Percentiles rank a stretch among this genome's conserved stretches.
Evolutionary conservation across 345 rosid genomes (phyloP).

Genomic region (Citrus unshiu): DNA sequence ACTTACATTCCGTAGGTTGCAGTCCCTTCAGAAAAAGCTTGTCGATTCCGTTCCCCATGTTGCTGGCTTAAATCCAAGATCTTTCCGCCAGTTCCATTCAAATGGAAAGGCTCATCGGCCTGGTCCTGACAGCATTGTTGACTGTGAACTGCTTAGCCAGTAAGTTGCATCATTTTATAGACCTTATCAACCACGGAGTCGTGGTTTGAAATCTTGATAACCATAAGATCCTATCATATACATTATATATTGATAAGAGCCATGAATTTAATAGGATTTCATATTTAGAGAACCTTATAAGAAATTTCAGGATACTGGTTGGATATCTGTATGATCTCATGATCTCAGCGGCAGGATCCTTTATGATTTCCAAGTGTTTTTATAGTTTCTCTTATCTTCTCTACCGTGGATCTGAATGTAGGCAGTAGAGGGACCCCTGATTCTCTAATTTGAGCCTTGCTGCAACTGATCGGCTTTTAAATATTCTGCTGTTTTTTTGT

Average conservation of each 20-base stretch:
- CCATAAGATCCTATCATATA: neutral
- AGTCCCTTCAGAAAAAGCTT: slow-evolving; percentile 85
- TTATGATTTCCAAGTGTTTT: neutral
- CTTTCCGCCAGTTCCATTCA: slow-evolving; percentile 84
- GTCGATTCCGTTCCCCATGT: slow-evolving; percentile 89
- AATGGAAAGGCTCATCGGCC: slow-evolving; percentile 85
- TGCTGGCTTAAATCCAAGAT: slow-evolving; percentile 89
- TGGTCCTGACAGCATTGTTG: slow-evolving; percentile 95
- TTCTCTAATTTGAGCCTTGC: neutral
- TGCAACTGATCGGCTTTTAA: neutral
- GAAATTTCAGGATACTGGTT: neutral
- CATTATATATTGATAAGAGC: neutral
- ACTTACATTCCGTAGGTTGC: slow-evolving; percentile 88
- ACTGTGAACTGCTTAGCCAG: slow-evolving; percentile 90
- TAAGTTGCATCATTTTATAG: slow-evolving; percentile 42
- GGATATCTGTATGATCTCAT: neutral
- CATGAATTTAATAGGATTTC: neutral
- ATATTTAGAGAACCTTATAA: neutral
- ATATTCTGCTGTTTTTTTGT: too few relatives aligned
- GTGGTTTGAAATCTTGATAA: neutral
- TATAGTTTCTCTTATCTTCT: neutral
- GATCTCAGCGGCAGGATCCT: neutral
- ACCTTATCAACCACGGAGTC: neutral
- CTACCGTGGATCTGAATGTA: neutral
- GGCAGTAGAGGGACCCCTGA: neutral